Conservation (phyloP, 345 rosid genomes). For the Orychophragmus violaceus region DNA sequence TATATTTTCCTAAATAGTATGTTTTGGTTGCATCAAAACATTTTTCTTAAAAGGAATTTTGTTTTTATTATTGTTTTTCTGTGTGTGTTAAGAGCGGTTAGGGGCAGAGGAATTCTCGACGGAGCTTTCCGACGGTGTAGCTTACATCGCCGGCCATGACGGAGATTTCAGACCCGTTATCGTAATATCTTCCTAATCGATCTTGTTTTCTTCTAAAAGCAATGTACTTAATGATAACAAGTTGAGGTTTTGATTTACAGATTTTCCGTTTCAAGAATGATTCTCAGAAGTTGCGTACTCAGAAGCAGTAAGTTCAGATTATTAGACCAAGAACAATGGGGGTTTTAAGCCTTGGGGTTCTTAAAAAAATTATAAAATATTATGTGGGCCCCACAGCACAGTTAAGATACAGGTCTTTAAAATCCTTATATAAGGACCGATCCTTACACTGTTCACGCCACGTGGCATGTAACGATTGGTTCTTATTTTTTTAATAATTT, state of each 20-base stretch:
- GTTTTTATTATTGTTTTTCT: background rate
- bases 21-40: background rate
- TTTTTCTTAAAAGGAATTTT: background rate
- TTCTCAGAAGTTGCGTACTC: conserved; percentile 72
- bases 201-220: background rate
- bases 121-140: conserved; percentile 75
- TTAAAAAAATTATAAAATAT: no score
- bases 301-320: conserved; percentile 54
- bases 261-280: conserved; percentile 85
- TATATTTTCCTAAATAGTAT: background rate
- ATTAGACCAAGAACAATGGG: no score
- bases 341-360: no score
- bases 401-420: no score
- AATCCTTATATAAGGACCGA: no score
- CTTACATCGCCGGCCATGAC: conserved; percentile 86
- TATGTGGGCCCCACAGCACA: no score
- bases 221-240: background rate
- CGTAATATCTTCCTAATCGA: conserved; percentile 31
- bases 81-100: conserved; percentile 43
- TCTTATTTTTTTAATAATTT: no score
- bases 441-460: no score
- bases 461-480: no score
- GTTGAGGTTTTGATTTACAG: conserved; percentile 29
- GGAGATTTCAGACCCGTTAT: conserved; percentile 72
- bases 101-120: conserved; percentile 91